Base-by-base conservation (phyloP, 805 yeast species). In the Lipomyces sp. region DNA sequence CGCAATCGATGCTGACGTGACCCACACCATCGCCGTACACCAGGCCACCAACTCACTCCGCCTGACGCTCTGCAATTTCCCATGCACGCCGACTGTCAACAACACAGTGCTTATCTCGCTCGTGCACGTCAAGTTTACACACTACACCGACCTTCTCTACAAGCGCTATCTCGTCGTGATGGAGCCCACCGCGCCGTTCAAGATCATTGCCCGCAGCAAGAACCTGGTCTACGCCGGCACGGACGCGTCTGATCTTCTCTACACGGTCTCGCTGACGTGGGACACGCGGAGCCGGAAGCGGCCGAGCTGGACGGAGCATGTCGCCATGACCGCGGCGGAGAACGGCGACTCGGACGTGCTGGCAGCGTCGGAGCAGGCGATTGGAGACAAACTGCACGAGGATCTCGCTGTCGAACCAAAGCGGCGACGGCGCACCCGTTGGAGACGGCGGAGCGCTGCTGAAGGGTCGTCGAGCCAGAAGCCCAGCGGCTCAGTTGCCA, bases 141-240 rank as follows among this genome's bases (percentile, higher is more conserved):
- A 35, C n/a, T 14, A 24, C 3, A 16, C 23, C 29, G 51, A 47
- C 34, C 33, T 47, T 13, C 21, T 41, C 23, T 47, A 47, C 38
- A 36, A 36, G 22, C 40, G 51, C 4, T 43, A 47, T 13, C 22
- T 42, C 23, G 49, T 47, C 13, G 47, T 47, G 14, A 47, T 47
- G 51, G 43, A 47, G 19, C 42, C 48, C 18, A 43, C 51, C 26
- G 51, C 51, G 14, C 51, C 51, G 26, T 47, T 47, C 22, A 22
- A 23, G 13, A 43, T 47, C 11, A 41, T 47, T 11, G 51, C 49
- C 19, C 28, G 42, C 13, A 29, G 51, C 11, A 34, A 26, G n/a
- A 47, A 41, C 28, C 41, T 47, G 14, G 23, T 41, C 11, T 47
- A 43, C 41, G 51, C 51, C 16, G 51, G 51, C 19, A 47, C 49